Conservation (phyloP, 192 early-diverging fungal species). For the Piromyces finnis region DNA sequence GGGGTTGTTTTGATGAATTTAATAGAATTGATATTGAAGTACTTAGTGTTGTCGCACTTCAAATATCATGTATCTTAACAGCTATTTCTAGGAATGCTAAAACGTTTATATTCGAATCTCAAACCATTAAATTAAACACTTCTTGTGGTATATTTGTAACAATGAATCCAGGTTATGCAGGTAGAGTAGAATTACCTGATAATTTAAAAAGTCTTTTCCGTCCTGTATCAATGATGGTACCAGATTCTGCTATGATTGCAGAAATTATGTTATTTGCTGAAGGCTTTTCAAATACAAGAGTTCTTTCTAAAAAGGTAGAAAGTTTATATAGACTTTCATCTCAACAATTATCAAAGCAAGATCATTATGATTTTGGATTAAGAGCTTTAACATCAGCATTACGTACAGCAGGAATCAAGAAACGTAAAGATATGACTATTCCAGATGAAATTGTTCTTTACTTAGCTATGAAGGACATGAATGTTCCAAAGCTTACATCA, state of each 20-base stretch:
- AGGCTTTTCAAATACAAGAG: slow-evolving; percentile 28
- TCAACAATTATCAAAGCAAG: slow-evolving; percentile 21
- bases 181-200: slow-evolving; percentile 37
- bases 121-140: not conserved
- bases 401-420: slow-evolving; percentile 31
- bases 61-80: not conserved
- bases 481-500: slow-evolving; percentile 32
- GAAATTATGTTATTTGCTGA: slow-evolving; percentile 40
- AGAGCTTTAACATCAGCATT: slow-evolving; percentile 31
- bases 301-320: slow-evolving; percentile 32
- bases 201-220: slow-evolving; percentile 40
- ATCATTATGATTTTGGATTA: slow-evolving; percentile 42
- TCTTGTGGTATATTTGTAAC: slow-evolving; percentile 32
- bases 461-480: slow-evolving; percentile 19
- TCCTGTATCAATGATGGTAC: slow-evolving; percentile 40
- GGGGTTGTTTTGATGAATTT: not conserved
- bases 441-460: not conserved
- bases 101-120: not conserved
- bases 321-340: slow-evolving; percentile 31
- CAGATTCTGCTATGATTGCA: slow-evolving; percentile 33
- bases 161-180: slow-evolving; percentile 37
- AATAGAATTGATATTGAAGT: not conserved
- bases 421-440: slow-evolving; percentile 1
- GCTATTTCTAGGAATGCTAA: not conserved
- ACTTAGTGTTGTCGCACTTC: not conserved